Evolutionary conservation across 2,329 filamentous ascomycete genomes (phyloP), one percentile per base, ranked within the genome.

Genomic region (Penicillium paneum): DNA sequence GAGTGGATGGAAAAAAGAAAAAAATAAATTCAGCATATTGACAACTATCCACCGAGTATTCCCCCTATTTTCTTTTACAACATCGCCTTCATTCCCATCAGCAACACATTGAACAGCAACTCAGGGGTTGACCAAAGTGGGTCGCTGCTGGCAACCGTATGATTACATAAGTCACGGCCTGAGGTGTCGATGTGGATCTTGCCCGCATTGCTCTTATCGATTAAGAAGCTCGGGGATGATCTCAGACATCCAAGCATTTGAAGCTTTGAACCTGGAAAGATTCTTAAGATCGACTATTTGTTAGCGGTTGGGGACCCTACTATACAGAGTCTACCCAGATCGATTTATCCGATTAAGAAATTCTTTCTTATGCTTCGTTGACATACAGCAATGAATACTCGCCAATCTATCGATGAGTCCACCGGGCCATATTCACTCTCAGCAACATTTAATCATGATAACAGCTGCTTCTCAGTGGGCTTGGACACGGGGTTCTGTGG

Each of bases 401-500:
- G 93, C 55, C 89, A 88, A 49, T 84, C 89, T 53, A 90, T 97
- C 68, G 91, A 96, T 77, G 84, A 85, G 47, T 85, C 89, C 17
- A 82, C 81, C 40, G 84, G 86, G 50, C 87, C 89, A 5, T 83
- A 86, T 57, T 92, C 91, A 11, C 82, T 97, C 35, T 95, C 90
- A 13, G 85, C 88, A 42, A 85, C 89, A 8, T 96, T 96, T 78
- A 97, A 97, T 69, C 82, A 85, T 66, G 90, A 94, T 71, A 84
- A 84, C 61, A 92, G 85, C 64, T 92, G 88, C 68, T 97, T 97
- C 73, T 84, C 91, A 26, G 89, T 95, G 29, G 94, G 91, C 8
- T 79, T 96, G 8, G 89, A 96, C 68, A 86, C 86, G 11, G 93
- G 93, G 28, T 92, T 95, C 71, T 89, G 88, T 73, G 85, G 90